Evolutionary conservation across 2,329 filamentous ascomycete species (phyloP).

Genomic region (Colletotrichum falcatum): DNA sequence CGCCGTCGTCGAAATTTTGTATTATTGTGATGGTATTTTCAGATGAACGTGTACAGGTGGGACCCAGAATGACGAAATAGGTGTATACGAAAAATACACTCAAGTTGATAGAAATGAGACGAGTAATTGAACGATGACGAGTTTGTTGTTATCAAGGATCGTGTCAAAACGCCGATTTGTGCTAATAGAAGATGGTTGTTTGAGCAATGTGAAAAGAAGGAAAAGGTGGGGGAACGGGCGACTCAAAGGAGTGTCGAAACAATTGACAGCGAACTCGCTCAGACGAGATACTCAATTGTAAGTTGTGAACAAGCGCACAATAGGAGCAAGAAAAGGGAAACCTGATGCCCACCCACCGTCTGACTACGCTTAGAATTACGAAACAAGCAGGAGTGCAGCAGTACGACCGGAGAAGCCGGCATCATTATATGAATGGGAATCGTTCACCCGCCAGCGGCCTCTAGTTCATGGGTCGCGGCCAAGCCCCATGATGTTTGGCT

Average conservation of each 20-base stretch:
- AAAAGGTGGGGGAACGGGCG: constrained; percentile 8
- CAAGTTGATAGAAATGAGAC: neutral
- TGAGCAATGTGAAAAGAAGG: constrained; percentile 15
- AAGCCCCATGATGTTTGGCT: constrained; percentile 40
- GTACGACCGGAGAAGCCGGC: constrained; percentile 34
- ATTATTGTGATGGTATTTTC: neutral
- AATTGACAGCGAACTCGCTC: constrained; percentile 10
- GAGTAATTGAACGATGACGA: neutral
- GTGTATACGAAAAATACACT: neutral
- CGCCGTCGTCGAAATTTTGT: neutral
- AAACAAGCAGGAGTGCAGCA: constrained; percentile 34
- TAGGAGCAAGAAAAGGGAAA: constrained; percentile 28
- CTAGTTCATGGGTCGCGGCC: constrained; percentile 32
- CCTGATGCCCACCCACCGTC: constrained; percentile 30
- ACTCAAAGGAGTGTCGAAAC: constrained; percentile 12
- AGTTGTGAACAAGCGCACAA: constrained; percentile 35
- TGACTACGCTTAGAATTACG: constrained; percentile 27
- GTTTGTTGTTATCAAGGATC: constrained; percentile 22
- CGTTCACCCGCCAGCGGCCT: constrained; percentile 25
- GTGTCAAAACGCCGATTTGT: constrained; percentile 23
- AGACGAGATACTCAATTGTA: constrained; percentile 25
- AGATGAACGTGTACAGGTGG: neutral
- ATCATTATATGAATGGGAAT: constrained; percentile 39
- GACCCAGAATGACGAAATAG: neutral
- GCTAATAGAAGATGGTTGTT: neutral